These are phyloP conservation scores for Trypanosoma avium DNA, from an alignment of 208 protist species.

Conservation along the genomic window DNA sequence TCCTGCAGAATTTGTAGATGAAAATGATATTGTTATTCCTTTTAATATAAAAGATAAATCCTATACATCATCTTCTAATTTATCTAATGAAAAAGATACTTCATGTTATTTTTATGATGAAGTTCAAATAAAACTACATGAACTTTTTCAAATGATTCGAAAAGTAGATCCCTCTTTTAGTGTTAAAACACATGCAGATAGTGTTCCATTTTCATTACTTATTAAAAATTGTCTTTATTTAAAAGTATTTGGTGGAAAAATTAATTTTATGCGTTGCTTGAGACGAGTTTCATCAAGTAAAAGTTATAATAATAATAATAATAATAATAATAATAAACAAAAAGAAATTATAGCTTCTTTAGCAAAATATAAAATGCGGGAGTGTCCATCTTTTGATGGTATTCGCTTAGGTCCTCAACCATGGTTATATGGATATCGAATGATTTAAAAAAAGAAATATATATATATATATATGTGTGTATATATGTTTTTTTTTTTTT, in stretches of 20 bases:
- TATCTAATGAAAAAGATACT: conserved; percentile 18
- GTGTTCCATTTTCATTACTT: conserved; percentile 75
- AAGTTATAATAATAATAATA: background rate
- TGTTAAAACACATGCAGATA: conserved; percentile 57
- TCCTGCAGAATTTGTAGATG: conserved; percentile 61
- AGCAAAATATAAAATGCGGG: conserved; percentile 85
- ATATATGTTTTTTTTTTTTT: conserved; percentile 1
- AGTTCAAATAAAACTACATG: conserved; percentile 44
- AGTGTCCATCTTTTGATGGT: conserved; percentile 70
- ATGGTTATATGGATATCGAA: conserved; percentile 64
- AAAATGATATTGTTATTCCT: conserved; percentile 43
- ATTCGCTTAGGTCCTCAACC: conserved; percentile 80
- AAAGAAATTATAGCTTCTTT: conserved; percentile 34
- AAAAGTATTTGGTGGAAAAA: conserved; percentile 52
- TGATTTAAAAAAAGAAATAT: conserved; percentile 33
- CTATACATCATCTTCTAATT: background rate
- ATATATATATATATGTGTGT: too few species aligned
- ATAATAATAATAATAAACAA: background rate
- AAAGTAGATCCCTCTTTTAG: conserved; percentile 56
- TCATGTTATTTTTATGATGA: conserved; percentile 66
- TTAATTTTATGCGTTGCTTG: conserved; percentile 81
- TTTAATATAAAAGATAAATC: background rate
- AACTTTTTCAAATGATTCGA: conserved; percentile 62
- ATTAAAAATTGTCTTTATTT: conserved; percentile 82
- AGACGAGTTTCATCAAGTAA: conserved; percentile 20